Percentiles rank a stretch among this genome's conserved stretches.
Evolutionary conservation across 192 early-diverging fungal genomes (phyloP).

Genomic region (Jimgerdemannia flammicorona): DNA sequence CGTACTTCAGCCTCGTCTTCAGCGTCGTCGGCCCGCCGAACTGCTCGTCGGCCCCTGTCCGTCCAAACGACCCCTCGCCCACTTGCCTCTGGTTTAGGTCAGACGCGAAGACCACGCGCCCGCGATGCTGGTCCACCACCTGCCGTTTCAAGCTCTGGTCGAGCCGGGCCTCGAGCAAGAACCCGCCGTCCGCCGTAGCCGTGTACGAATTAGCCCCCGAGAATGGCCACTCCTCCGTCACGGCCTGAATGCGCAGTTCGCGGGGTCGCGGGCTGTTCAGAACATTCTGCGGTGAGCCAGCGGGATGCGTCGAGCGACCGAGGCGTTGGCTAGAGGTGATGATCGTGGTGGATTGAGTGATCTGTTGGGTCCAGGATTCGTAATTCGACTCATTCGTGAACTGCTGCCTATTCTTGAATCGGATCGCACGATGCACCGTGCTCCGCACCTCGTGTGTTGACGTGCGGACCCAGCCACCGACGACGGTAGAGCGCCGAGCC

Average conservation of each 20-base stretch:
- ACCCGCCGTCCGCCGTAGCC: not conserved
- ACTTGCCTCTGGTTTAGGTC: not conserved
- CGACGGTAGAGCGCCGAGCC: not conserved
- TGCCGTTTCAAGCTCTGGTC: not conserved
- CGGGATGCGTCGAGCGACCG: too few species aligned
- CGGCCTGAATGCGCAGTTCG: not conserved
- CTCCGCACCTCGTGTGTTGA: constrained; percentile 6
- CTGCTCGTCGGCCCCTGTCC: not conserved
- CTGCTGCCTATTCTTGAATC: not conserved
- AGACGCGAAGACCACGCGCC: not conserved
- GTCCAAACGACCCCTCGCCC: not conserved
- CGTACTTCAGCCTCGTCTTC: not conserved
- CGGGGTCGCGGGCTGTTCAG: too few species aligned
- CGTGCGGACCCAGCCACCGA: constrained; percentile 14
- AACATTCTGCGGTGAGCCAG: too few species aligned
- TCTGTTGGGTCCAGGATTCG: not conserved
- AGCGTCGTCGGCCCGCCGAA: not conserved
- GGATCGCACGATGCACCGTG: not conserved
- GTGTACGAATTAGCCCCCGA: not conserved
- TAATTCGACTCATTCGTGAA: not conserved
- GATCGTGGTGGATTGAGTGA: not conserved
- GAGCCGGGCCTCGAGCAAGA: not conserved
- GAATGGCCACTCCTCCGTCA: not conserved
- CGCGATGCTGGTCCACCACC: not conserved
- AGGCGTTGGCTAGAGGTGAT: not conserved